Evolutionary conservation across 345 rosid genomes (phyloP), one percentile per base, ranked within the genome.

Genomic region (Kernera saxatilis): DNA sequence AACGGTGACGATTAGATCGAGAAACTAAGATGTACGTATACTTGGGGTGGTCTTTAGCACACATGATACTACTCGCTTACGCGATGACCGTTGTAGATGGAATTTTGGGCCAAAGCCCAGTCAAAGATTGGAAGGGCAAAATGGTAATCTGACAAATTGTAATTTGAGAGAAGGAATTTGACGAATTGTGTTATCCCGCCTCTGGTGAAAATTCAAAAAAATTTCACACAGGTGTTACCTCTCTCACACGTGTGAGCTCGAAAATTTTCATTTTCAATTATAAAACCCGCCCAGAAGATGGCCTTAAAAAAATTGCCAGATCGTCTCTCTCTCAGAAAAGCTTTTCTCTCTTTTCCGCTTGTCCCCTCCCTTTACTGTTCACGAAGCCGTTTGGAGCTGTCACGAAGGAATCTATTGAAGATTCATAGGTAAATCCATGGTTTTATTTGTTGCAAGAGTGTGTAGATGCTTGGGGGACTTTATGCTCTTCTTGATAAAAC

Each of bases 261-360:
- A 72, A 71, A 74, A 8, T 49, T 74, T 74, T 59, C 55, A 59
- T 67, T 74, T 74, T 59, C 68, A 59, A 59, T 74, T 30, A 67
- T 59, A 74, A 67, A 74, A 74, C 78, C 78, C 78, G 78, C 72
- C 77, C 40, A 66, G 65, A 66, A 8, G 45, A 66, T 39, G 54
- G 8, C 26, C 67, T 57, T 5, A 1, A 51, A 71, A 50, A 39
- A 71, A 29, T 61, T 41, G 77, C 77, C 77, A 74, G 72, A 66
- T 74, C 72, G 77, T 72, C 71, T 73, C 44, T 33, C 69, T 17
- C 64, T 35, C 59, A 55, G 12, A 66, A 48, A 67, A 74, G 61
- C 72, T 22, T 21, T 29, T 17, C 75, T 51, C 71, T 36, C 64
- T 19, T 44, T 37, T 33, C 71, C 6, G 30, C 44, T 64, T 72